Base-by-base conservation (phyloP, 306 rosid genomes). In the Hylodesmum podocarpum region DNA sequence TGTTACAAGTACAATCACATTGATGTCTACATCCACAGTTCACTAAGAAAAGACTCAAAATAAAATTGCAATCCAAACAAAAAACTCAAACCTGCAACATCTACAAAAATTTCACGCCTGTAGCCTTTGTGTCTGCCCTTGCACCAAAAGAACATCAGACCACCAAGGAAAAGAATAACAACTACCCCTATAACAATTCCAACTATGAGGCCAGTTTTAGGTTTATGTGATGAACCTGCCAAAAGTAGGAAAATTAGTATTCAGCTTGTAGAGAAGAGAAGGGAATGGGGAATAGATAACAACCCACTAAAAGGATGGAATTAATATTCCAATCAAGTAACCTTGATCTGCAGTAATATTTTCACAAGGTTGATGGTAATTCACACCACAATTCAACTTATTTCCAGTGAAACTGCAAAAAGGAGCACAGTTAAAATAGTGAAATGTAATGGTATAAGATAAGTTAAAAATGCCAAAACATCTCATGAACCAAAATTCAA, bases 391-490 rank as follows among this genome's bases (percentile, higher is more conserved):
- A 19, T 85, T 77, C 83, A 95, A 87, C 27, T 71, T 80, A 85
- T 92, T 96, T 84, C 97, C 99, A 15, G 94, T 86, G 80, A 92
- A 96, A 86, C 99, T 96, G 91, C 85, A 88, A 80, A 24, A 70
- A 73, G 28, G 50, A 85, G 76, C 79, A 75, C 36, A 58, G 12
- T 61, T 31, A 69, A 67, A 72, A 68, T 68, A 47, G 34, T 19
- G 43, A 29, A 22, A 63, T 50, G 49, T 58, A 69, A 53, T 16
- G 58, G 44, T 10, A 36, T n/a, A 61, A 29, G 14, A 31, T 16
- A 8, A 28, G 31, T 44, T 19, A 4, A 49, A 50, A 73, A 3
- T 29, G 22, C 31, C 1, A 16, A 29, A 44, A 34, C 50, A 57
- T 46, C 58, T 43, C 31, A 34, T 4, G 24, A 40, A 34, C 40